Base-by-base conservation (phyloP, 371 early-diverging fungal genomes). In the Apophysomyces ossiformis region DNA sequence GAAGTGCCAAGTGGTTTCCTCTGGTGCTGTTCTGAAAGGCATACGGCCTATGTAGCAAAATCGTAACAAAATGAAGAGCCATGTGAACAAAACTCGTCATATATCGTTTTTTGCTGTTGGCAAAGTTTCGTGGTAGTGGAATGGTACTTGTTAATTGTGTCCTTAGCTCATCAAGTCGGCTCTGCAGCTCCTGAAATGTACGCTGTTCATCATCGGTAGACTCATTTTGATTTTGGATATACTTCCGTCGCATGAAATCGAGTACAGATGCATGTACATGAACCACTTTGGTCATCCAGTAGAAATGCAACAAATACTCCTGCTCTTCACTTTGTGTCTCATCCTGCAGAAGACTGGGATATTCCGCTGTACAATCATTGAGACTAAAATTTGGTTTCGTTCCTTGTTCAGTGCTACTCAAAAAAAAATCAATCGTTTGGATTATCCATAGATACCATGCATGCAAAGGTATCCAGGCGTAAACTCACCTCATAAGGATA, bases 231-330 rank as follows among this genome's bases (percentile, higher is more conserved):
- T 11, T 0, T 7, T 56, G 60, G 36, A 18, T 58, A 32, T 70
- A 72, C 32, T 69, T 72, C 36, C 47, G 59, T n/a, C 78, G 74
- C 61, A 70, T 70, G 61, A 74, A 78, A 41, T 67, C 61, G 44
- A 81, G 58, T 7, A 81, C 70, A 64, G 60, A 56, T 6, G 70
- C 76, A 37, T 76, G 78, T 7, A 67, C 47, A 46, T 75, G 74
- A 61, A 75, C 69, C 37, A 74, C 65, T 66, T 73, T 76, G 37
- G 70, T 67, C 57, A 75, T 59, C 75, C 75, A 76, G 63, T 74
- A 67, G 59, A 81, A 81, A 65, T 75, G 39, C 8, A 69, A 47
- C 18, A 56, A 8, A 36, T 54, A 57, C 26, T 67, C 66, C 41
- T 64, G 64, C 39, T 66, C 63, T 21, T 66, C 68, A 7, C 61